Evolutionary conservation across 2,329 filamentous ascomycete species (phyloP), one percentile per base, ranked within the genome.

Genomic region (Verticillium longisporum): DNA sequence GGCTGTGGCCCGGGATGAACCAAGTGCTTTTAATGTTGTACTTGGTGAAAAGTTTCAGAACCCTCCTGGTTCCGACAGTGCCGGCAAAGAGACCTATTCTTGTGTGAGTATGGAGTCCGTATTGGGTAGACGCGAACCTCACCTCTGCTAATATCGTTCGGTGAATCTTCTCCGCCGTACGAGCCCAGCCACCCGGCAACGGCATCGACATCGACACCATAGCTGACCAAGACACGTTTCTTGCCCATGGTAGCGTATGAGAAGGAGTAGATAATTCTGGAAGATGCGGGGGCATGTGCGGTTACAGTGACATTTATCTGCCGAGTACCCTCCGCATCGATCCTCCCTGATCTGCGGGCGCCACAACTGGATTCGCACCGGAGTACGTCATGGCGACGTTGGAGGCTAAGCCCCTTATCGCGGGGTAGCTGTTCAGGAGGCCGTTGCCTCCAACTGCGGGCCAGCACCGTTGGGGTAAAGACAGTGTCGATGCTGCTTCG

Each of bases 161-260:
- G 85, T 7, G 83, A 88, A 69, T 92, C 88, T 71, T 91, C 83
- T 41, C 89, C 88, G 15, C 87, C 87, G 67, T 92, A 92, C 0
- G 85, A 89, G 0, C 89, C 89, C 0, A 92, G 77, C 89, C 89
- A 92, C 9, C 89, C 88, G 1, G 88, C 84, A 1, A 91, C 87
- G n/a, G 88, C 88, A 65, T 92, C 88, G 32, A 92, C 87, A 63
- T 92, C 89, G 31, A 91, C 86, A 2, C 88, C 87, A 67, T 90
- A 90, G 66, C 83, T 79, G 33, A 72, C 67, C 55, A 74, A 70
- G 64, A 74, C 73, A 10, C 72, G 69, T 66, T 74, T 74, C 65
- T 74, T 74, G 45, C 68, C 72, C 73, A 75, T 75, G 7, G 21
- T 68, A 60, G 45, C 26, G 26, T 34, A n/a, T 50, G 45, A n/a